phyloP scores from a whole-genome alignment of 176 grass and related monocot genomes.

The Luzula sylvatica region DNA sequence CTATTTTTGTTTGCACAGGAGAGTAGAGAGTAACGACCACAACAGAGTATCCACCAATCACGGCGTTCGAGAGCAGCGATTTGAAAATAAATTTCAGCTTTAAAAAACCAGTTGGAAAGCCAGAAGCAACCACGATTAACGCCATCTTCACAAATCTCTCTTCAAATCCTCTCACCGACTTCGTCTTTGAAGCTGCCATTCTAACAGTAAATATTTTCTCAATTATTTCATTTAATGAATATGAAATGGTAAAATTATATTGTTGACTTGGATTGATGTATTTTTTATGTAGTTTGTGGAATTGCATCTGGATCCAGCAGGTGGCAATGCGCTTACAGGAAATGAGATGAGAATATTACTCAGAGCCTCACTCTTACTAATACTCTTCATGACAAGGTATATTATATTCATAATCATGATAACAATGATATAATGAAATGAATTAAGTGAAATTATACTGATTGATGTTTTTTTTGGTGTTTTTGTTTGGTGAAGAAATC shows the following conservation, averaged over 20 bases:
- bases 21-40: too few relatives aligned
- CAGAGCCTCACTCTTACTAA: conserved; percentile 82
- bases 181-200: conserved; percentile 93
- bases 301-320: conserved; percentile 71
- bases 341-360: conserved; percentile 50
- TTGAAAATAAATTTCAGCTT: too few relatives aligned
- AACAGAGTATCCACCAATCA: too few relatives aligned
- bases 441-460: conserved; percentile 1
- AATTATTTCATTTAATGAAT: too few relatives aligned
- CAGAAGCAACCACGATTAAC: too few relatives aligned
- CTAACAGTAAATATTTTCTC: too few relatives aligned
- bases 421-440: neutral
- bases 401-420: neutral
- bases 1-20: too few relatives aligned
- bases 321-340: conserved; percentile 55
- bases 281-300: conserved; percentile 79
- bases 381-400: conserved; percentile 87
- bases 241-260: conserved; percentile 4
- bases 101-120: too few relatives aligned
- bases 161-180: conserved; percentile 57
- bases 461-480: conserved; percentile 5
- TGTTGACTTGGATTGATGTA: too few relatives aligned
- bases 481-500: conserved; percentile 60
- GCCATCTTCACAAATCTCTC: conserved; percentile 81
- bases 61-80: too few relatives aligned